Evolutionary conservation across 1,284 basidiomycete genomes (phyloP).

Genomic region (Cutaneotrichosporon sp.): DNA sequence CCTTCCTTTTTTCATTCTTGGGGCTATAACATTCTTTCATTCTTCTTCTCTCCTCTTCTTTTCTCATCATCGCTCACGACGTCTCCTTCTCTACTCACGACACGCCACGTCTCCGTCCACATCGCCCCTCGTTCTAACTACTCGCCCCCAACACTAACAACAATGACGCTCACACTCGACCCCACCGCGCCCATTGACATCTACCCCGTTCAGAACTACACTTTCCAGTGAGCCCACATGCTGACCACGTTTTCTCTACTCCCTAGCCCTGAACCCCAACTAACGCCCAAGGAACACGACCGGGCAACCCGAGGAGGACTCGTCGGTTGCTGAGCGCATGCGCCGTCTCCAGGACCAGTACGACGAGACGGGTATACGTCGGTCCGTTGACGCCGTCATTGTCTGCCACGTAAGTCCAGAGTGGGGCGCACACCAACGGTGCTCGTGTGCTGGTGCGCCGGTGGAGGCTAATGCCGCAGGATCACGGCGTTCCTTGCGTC

Average conservation of each 20-base stretch:
- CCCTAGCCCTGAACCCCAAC: not conserved
- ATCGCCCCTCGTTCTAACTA: not conserved
- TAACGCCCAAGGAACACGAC: slow-evolving; percentile 18
- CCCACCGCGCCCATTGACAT: slow-evolving; percentile 6
- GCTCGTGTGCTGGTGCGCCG: too few relatives aligned
- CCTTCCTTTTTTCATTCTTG: not conserved
- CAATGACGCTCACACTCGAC: not conserved
- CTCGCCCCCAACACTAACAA: not conserved
- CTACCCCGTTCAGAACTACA: slow-evolving; percentile 16
- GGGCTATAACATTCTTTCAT: not conserved
- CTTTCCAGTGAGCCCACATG: slow-evolving; percentile 10
- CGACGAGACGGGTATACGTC: slow-evolving; percentile 89
- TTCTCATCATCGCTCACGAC: not conserved
- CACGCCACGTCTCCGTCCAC: too few relatives aligned
- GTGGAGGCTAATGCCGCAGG: slow-evolving; percentile 38
- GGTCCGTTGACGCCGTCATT: slow-evolving; percentile 92
- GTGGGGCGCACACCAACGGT: too few relatives aligned
- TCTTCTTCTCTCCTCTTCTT: not conserved
- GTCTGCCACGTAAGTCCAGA: slow-evolving; percentile 66
- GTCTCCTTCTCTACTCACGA: not conserved
- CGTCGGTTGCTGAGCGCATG: slow-evolving; percentile 81
- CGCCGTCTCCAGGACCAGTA: slow-evolving; percentile 91
- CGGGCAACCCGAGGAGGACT: slow-evolving; percentile 91
- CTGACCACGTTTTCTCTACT: too few relatives aligned
- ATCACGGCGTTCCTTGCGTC: slow-evolving; percentile 89